Conservation (phyloP, 169 alveolate species). For the Cryptosporidium sp. region DNA sequence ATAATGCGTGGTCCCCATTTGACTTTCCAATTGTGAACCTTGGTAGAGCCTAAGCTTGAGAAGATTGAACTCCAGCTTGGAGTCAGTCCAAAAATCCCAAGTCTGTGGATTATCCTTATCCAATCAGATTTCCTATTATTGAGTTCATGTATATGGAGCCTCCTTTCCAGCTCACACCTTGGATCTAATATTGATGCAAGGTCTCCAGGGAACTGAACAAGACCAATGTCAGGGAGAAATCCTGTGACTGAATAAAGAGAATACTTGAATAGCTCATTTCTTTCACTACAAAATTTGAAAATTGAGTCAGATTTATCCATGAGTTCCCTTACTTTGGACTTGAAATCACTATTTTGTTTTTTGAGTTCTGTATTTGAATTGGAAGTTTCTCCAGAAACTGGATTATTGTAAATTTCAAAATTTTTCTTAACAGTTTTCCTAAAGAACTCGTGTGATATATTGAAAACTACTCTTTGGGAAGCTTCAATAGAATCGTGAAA, state of each 20-base stretch:
- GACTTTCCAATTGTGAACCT: background rate
- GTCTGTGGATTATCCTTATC: background rate
- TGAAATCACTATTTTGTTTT: background rate
- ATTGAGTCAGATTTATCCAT: constrained; percentile 17
- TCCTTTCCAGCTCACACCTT: constrained; percentile 28
- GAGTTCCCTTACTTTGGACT: background rate
- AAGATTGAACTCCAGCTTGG: constrained; percentile 51
- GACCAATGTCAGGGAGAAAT: constrained; percentile 65
- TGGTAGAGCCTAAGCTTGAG: background rate
- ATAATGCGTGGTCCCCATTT: constrained; percentile 47
- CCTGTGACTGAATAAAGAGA: constrained; percentile 61
- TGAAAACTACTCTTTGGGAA: constrained; percentile 45
- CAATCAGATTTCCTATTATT: constrained; percentile 12
- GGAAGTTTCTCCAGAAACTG: background rate
- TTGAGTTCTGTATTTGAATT: background rate
- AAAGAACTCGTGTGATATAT: constrained; percentile 33
- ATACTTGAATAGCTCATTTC: constrained; percentile 17
- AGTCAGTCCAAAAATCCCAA: constrained; percentile 25
- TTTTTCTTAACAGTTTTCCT: background rate
- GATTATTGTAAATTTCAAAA: background rate
- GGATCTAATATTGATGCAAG: constrained; percentile 35
- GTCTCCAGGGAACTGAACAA: constrained; percentile 37
- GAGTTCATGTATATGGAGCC: constrained; percentile 8
- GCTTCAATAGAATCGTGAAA: background rate
- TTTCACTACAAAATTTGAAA: constrained; percentile 49